Evolutionary conservation across 192 early-diverging fungal genomes (phyloP).

Genomic region (Coemansia sp.): DNA sequence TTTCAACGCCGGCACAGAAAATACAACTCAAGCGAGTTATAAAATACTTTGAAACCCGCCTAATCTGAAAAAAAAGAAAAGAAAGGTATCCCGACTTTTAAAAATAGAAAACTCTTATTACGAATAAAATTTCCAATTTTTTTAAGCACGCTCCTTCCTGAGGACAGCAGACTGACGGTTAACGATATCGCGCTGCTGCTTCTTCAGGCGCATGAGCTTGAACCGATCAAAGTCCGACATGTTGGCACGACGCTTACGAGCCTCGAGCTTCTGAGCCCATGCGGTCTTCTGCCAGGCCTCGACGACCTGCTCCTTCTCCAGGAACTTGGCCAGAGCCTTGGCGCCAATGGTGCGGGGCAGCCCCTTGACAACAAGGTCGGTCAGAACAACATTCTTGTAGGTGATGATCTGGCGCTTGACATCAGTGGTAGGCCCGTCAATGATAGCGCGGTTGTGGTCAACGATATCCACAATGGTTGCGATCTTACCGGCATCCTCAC

Average conservation of each 20-base stretch:
- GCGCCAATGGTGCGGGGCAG: conserved; percentile 82
- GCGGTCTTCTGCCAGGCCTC: conserved; percentile 83
- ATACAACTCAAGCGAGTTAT: conserved; percentile 27
- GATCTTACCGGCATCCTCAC: conserved; percentile 93
- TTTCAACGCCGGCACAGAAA: conserved; percentile 34
- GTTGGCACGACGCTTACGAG: conserved; percentile 71
- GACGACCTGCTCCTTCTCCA: conserved; percentile 82
- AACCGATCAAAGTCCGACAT: conserved; percentile 97
- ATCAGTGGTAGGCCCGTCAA: conserved; percentile 96
- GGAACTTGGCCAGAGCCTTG: conserved; percentile 70
- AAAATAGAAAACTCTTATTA: too few species aligned
- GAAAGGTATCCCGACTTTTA: too few species aligned
- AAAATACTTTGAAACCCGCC: conserved; percentile 33
- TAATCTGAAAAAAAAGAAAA: not conserved
- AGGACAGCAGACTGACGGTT: conserved; percentile 48
- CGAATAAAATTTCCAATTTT: too few species aligned
- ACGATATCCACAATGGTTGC: conserved; percentile 99
- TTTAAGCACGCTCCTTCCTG: conserved; percentile 52
- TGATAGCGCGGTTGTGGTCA: conserved; percentile 96
- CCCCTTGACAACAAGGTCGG: conserved; percentile 79
- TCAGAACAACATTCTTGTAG: conserved; percentile 90
- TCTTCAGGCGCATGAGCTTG: conserved; percentile 94
- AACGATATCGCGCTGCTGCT: conserved; percentile 61
- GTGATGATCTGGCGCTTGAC: conserved; percentile 83
- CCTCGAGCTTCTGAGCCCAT: conserved; percentile 96